Conservation (phyloP, 208 protist genomes). For the Crithidia bombi region DNA sequence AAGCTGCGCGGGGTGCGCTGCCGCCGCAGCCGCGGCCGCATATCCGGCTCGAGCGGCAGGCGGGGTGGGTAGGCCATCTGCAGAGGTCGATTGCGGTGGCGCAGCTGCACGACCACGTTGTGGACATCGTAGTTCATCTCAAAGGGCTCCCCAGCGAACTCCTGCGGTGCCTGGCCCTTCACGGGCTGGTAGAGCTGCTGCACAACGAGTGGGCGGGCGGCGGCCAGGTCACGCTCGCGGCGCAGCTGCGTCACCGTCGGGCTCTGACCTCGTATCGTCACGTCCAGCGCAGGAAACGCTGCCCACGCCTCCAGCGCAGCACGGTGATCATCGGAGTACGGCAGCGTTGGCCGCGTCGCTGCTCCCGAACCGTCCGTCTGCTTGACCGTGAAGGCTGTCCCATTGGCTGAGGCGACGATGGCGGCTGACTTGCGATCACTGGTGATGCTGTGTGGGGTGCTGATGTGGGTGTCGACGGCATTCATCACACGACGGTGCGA, state of each 20-base stretch:
- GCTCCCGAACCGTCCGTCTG: neutral
- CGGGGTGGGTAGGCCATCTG: conserved; percentile 44
- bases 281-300: conserved; percentile 28
- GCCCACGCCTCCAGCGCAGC: conserved; percentile 41
- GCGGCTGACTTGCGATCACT: neutral
- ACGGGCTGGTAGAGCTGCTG: conserved; percentile 35
- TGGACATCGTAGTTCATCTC: conserved; percentile 56
- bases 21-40: conserved; percentile 39
- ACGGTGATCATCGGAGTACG: conserved; percentile 35
- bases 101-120: conserved; percentile 60
- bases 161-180: conserved; percentile 37
- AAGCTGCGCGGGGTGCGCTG: conserved; percentile 73
- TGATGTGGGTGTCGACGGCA: conserved; percentile 17
- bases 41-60: conserved; percentile 51
- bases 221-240: conserved; percentile 15
- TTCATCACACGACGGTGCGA: conserved; percentile 26
- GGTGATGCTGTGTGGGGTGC: neutral
- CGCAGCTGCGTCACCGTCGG: conserved; percentile 19
- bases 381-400: neutral
- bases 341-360: neutral
- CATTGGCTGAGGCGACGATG: neutral
- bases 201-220: conserved; percentile 2
- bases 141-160: conserved; percentile 61
- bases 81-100: conserved; percentile 47
- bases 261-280: conserved; percentile 25